Base-by-base conservation (phyloP, 495 filamentous ascomycete genomes). In the Xylaria telfairii region DNA sequence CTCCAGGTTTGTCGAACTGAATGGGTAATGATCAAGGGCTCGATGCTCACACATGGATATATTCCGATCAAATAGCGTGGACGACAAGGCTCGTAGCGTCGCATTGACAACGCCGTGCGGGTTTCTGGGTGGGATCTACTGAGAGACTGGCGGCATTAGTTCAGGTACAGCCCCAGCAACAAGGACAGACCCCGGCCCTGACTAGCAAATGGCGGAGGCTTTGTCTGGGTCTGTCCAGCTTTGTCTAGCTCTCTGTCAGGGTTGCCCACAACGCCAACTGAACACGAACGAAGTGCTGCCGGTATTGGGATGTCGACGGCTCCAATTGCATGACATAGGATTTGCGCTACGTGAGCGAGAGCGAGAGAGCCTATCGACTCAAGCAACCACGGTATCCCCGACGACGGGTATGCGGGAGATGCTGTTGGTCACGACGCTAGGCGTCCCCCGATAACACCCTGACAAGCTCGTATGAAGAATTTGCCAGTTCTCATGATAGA, bases 201-300 rank as follows among this genome's bases (percentile, higher is more conserved):
- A 59, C 39, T 68, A 60, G 41, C 65, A 47, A 47, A n/a, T 26
- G 49, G 65, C 21, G 53, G 65, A 57, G 65, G 65, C 53, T 21
- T 57, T 32, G 44, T 44, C 46, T 65, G 26, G 28, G 37, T 46
- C 12, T 24, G n/a, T 44, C 39, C 19, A 15, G 39, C 62, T 49
- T 26, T 21, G 64, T 41, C 64, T 39, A 28, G 44, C 3, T 47
- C 28, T 44, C 42, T 13, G 61, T 47, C 41, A 30, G 41, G 59
- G 42, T 37, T 65, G 28, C 44, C 62, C 44, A 51, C 51, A 30
- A 57, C 49, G 65, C 12, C 65, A 24, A 57, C 65, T 68, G 37
- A 68, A 68, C 65, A 68, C 65, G 65, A 68, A 68, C 65, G 65
- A 68, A 68, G 65, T 59, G 65, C 53, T 37, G 37, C 24, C 37